Conservation (phyloP, 2,329 filamentous ascomycete genomes). For the Daldinia sp. region DNA sequence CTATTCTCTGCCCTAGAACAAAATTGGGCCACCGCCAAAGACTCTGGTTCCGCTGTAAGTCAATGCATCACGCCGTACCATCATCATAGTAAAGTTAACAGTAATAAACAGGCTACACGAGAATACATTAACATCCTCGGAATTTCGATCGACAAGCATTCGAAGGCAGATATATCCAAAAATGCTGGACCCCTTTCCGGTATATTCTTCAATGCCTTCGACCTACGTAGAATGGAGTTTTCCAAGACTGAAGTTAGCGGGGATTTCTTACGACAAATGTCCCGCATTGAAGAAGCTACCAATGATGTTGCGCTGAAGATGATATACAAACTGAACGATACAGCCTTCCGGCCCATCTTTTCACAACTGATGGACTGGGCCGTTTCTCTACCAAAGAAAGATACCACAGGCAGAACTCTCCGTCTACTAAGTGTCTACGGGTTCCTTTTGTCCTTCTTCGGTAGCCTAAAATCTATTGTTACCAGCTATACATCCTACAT, state of each 20-base stretch:
- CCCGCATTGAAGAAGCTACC: constrained; percentile 68
- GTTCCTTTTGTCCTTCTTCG: constrained; percentile 83
- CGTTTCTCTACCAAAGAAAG: constrained; percentile 67
- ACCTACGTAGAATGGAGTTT: constrained; percentile 68
- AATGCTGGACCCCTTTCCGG: constrained; percentile 74
- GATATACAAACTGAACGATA: constrained; percentile 96
- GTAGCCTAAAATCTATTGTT: constrained; percentile 89
- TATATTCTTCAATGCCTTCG: constrained; percentile 67
- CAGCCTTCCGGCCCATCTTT: constrained; percentile 91
- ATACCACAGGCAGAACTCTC: constrained; percentile 63
- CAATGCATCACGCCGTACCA: not conserved
- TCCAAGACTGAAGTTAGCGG: constrained; percentile 55
- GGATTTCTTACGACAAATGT: constrained; percentile 57
- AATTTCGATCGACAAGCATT: constrained; percentile 76
- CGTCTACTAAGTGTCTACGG: constrained; percentile 81
- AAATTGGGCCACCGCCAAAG: constrained; percentile 73
- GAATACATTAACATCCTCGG: constrained; percentile 77
- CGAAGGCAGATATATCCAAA: constrained; percentile 81
- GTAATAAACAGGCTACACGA: constrained; percentile 62
- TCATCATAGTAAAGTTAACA: constrained; percentile 43
- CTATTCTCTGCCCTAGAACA: constrained; percentile 76
- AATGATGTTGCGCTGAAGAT: constrained; percentile 83
- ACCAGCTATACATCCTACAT: constrained; percentile 90
- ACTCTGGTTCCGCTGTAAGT: constrained; percentile 69
- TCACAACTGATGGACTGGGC: constrained; percentile 86